Base-by-base conservation (phyloP, 2,329 filamentous ascomycete species). In the Zasmidium angulare region DNA sequence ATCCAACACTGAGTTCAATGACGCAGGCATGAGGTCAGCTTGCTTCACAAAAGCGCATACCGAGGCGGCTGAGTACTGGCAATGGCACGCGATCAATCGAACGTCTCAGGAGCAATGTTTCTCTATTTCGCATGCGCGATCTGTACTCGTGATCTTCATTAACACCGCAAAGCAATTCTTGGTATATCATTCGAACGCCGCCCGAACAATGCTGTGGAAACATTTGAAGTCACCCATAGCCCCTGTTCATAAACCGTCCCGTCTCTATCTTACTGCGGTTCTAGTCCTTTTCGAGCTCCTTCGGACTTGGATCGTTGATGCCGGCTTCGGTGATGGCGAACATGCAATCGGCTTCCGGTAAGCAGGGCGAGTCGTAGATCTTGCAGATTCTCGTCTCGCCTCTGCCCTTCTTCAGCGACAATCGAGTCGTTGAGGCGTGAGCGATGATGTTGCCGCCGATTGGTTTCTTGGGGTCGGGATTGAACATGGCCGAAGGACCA, bases 361-460 rank as follows among this genome's bases (percentile, higher is more conserved):
- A 79, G 76, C 95, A 99, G 1, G 95, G 95, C 69, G 93, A 98
- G 77, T 99, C 96, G 74, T 99, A 99, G 63, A 99, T 99, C 82
- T 98, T 99, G 79, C 95, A 96, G 67, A 99, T 91, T 79, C 95
- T 86, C 21, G 95, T 99, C 81, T 99, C 95, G 26, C 85, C 95
- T 56, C 95, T 84, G 1, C 95, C 96, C 77, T 99, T 99, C 81
- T 96, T 97, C 73, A 99, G 76, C 71, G 92, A 97, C 69, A 99
- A 84, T 71, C 95, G 84, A 1, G 95, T 99, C 1, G 95, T 99
- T 72, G 91, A 96, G 54, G 95, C 93, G 75, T 99, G 95, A 2
- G 96, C 95, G 73, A 99, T 98, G 67, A 99, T 99, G 76, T 99
- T 98, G 65, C 95, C 95, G 67, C 95, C 95, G 73, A 99, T 97